Conservation (phyloP, 2,329 filamentous ascomycete species). For the Pseudocercospora eumusae region DNA sequence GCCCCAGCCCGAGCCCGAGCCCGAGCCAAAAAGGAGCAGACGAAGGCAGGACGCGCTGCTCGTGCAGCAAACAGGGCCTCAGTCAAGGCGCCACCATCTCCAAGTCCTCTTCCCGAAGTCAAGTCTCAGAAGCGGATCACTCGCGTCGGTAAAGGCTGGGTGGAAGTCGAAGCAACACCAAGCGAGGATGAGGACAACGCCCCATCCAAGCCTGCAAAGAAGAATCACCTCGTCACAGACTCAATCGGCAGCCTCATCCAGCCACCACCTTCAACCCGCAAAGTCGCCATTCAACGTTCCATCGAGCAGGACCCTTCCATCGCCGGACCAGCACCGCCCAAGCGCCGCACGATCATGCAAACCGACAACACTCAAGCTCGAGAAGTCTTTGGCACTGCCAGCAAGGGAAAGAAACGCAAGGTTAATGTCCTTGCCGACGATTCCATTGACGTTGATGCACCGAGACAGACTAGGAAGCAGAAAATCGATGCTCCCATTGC, state of each 20-base stretch:
- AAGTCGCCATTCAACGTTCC: background rate
- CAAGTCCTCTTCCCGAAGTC: constrained; percentile 8
- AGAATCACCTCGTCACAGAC: background rate
- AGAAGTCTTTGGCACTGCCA: background rate
- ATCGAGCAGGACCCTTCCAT: constrained; percentile 5
- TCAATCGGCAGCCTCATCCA: background rate
- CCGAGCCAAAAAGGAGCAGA: background rate
- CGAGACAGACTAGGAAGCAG: background rate
- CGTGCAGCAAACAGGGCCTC: background rate
- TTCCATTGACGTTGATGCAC: constrained; percentile 1
- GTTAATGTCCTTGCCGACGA: constrained; percentile 10
- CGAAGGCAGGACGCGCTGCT: background rate
- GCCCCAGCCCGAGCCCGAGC: background rate
- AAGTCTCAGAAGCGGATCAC: constrained; percentile 22
- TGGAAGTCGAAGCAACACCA: constrained; percentile 18
- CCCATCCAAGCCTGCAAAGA: background rate
- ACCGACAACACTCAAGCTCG: constrained; percentile 12
- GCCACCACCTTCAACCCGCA: background rate
- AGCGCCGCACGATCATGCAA: constrained; percentile 13
- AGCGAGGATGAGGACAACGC: background rate
- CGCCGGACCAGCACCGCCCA: background rate
- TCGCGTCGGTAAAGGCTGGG: constrained; percentile 28
- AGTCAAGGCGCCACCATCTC: background rate
- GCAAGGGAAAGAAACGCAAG: constrained; percentile 16
- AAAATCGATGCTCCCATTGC: background rate